These are phyloP conservation scores for Colletotrichum neosansevieriae DNA, from an alignment of 2,329 filamentous ascomycete genomes.

Conservation along the genomic window DNA sequence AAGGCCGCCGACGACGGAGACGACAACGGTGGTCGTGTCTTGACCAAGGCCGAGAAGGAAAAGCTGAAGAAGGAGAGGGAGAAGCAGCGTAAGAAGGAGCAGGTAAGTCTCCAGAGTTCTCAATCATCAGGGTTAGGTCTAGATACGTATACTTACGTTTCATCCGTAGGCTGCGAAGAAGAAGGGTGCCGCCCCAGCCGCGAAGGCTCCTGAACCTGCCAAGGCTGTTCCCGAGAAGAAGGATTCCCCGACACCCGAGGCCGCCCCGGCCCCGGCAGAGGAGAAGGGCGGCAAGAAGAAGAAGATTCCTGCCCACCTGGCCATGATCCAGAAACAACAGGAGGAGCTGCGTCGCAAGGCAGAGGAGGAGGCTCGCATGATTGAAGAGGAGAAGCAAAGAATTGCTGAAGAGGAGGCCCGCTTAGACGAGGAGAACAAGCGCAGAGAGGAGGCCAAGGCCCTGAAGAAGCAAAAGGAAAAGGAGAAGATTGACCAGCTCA, in stretches of 20 bases:
- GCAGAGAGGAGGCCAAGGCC: slow-evolving; percentile 78
- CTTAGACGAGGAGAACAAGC: slow-evolving; percentile 76
- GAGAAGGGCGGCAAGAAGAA: slow-evolving; percentile 80
- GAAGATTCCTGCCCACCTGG: slow-evolving; percentile 84
- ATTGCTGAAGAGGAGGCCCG: slow-evolving; percentile 74
- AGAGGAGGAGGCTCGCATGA: slow-evolving; percentile 71
- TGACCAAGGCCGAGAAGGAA: slow-evolving; percentile 99
- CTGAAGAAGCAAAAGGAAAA: slow-evolving; percentile 89
- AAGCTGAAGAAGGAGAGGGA: slow-evolving; percentile 98
- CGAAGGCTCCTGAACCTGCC: slow-evolving; percentile 64
- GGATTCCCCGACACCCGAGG: slow-evolving; percentile 53
- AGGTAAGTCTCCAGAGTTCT: slow-evolving; percentile 65
- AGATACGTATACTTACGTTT: too few relatives aligned
- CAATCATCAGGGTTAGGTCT: too few relatives aligned
- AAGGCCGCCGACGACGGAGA: slow-evolving; percentile 62
- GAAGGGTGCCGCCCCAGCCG: slow-evolving; percentile 61
- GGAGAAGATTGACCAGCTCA: slow-evolving; percentile 86
- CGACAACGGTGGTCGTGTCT: slow-evolving; percentile 73
- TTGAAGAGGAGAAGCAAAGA: slow-evolving; percentile 73
- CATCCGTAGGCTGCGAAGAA: slow-evolving; percentile 80
- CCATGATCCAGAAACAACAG: slow-evolving; percentile 83
- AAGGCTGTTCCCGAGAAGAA: slow-evolving; percentile 64
- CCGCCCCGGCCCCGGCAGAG: slow-evolving; percentile 52
- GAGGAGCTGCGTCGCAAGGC: slow-evolving; percentile 76
- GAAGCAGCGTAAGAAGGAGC: slow-evolving; percentile 98